A percentile compares a stretch with the other conserved stretches of the same genome.
These are phyloP conservation scores for Azolla pinnata DNA, from an alignment of 75 land plant species.

Conservation along the genomic window DNA sequence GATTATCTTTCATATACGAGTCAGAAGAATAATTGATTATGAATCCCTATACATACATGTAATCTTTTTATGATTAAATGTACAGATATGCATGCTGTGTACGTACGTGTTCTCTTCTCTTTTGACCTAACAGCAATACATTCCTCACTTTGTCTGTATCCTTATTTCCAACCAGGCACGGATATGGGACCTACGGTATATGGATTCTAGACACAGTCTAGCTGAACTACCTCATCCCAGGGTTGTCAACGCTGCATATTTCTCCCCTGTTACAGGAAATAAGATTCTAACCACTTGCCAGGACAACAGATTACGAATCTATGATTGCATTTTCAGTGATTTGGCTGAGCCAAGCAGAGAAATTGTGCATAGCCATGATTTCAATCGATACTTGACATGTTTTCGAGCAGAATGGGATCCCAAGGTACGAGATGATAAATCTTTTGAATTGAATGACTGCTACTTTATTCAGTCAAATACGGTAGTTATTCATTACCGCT, in stretches of 20 bases:
- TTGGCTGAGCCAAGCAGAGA: conserved; percentile 72
- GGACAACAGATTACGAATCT: conserved; percentile 87
- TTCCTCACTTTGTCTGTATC: not conserved
- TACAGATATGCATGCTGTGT: too few relatives aligned
- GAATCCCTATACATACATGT: too few relatives aligned
- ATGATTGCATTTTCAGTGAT: conserved; percentile 84
- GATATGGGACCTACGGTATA: conserved; percentile 74
- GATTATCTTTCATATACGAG: too few relatives aligned
- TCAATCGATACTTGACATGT: conserved; percentile 83
- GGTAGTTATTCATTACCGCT: too few relatives aligned
- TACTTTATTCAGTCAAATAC: too few relatives aligned
- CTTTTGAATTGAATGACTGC: too few relatives aligned
- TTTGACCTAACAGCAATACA: not conserved
- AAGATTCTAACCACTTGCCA: conserved; percentile 90
- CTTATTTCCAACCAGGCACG: conserved; percentile 43
- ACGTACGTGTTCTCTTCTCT: not conserved
- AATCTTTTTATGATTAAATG: too few relatives aligned
- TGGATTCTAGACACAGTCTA: conserved; percentile 43
- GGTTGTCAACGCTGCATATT: conserved; percentile 92
- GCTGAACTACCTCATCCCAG: conserved; percentile 56
- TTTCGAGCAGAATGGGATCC: conserved; percentile 99
- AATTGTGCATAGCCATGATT: conserved; percentile 97
- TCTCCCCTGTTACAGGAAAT: conserved; percentile 73
- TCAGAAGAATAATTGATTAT: too few relatives aligned
- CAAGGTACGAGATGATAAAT: too few relatives aligned